These are phyloP conservation scores for Chlamydomonas reinhardtii DNA, from an alignment of 163 green algal genomes.

Conservation along the genomic window DNA sequence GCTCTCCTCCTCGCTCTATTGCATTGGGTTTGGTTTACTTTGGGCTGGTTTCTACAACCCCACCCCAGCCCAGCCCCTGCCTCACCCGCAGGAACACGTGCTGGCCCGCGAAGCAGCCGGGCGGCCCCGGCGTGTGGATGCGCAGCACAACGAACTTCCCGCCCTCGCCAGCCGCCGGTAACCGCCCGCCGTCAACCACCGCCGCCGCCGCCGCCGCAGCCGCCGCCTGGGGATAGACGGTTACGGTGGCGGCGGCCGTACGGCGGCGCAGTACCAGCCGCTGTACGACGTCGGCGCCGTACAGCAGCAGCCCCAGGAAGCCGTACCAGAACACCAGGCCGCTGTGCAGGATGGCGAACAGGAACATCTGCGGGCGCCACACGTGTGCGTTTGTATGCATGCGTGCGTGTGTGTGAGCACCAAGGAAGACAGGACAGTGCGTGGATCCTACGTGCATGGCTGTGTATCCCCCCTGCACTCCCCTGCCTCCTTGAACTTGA, in stretches of 20 bases:
- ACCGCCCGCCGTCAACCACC: background rate
- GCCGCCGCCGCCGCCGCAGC: no score
- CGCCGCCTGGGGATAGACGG: background rate
- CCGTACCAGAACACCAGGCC: conserved; percentile 32
- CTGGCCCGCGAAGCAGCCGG: conserved; percentile 19
- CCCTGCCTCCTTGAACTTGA: no score
- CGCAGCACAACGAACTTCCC: conserved; percentile 33
- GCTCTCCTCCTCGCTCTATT: no score
- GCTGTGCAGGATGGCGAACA: conserved; percentile 31
- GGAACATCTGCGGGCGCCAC: conserved; percentile 30
- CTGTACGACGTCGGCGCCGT: conserved; percentile 20
- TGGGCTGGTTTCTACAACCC: no score
- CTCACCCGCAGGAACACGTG: conserved; percentile 11
- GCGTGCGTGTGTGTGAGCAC: no score
- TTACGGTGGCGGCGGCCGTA: conserved; percentile 3
- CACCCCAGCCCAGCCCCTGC: no score
- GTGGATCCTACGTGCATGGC: no score
- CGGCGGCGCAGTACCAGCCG: conserved; percentile 23
- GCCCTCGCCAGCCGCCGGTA: background rate
- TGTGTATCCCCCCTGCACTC: no score
- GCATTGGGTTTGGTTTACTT: no score
- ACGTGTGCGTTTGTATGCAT: no score
- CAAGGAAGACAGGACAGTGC: no score
- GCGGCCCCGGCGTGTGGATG: background rate
- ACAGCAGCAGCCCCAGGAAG: conserved; percentile 25